Percentiles rank a stretch among this genome's conserved stretches.
phyloP scores from a whole-genome alignment of 352 stramenopile genomes.

The Phytopythium helicoides region DNA sequence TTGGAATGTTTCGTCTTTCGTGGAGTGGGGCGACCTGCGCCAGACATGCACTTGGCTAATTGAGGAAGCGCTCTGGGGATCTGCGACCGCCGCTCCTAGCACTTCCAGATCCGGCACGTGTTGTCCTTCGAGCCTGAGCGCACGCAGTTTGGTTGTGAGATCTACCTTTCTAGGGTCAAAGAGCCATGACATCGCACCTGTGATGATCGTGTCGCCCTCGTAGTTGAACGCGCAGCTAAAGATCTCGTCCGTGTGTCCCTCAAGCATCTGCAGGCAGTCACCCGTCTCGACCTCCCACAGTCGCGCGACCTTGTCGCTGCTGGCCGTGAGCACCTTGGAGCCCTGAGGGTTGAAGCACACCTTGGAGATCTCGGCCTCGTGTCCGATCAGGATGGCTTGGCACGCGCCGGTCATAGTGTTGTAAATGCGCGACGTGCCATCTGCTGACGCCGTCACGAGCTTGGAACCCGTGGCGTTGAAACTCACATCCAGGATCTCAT shows the following conservation, averaged over 20 bases:
- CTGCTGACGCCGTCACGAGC: slow-evolving; percentile 91
- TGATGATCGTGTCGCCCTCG: slow-evolving; percentile 96
- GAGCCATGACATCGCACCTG: slow-evolving; percentile 57
- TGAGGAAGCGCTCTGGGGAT: not conserved
- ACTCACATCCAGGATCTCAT: slow-evolving; percentile 94
- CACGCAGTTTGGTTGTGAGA: too few relatives aligned
- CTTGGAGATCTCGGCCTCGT: slow-evolving; percentile 96
- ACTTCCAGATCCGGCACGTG: slow-evolving; percentile 85
- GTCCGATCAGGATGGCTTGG: slow-evolving; percentile 93
- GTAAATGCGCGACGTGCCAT: slow-evolving; percentile 94
- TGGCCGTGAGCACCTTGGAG: slow-evolving; percentile 93
- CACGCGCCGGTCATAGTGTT: slow-evolving; percentile 96
- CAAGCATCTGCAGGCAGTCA: slow-evolving; percentile 93
- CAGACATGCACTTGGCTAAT: too few relatives aligned
- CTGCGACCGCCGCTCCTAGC: slow-evolving; percentile 19
- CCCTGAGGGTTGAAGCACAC: slow-evolving; percentile 95
- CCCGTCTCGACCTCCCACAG: slow-evolving; percentile 94
- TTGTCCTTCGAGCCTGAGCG: slow-evolving; percentile 77
- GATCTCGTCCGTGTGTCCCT: slow-evolving; percentile 97
- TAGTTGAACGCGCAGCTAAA: slow-evolving; percentile 97
- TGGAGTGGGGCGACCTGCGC: not conserved
- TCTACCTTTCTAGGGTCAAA: too few relatives aligned
- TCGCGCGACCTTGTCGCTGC: slow-evolving; percentile 92
- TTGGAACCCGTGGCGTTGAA: slow-evolving; percentile 95
- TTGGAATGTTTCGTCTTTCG: not conserved